Conservation (phyloP, 2,329 filamentous ascomycete species). For the Botrytis aclada region DNA sequence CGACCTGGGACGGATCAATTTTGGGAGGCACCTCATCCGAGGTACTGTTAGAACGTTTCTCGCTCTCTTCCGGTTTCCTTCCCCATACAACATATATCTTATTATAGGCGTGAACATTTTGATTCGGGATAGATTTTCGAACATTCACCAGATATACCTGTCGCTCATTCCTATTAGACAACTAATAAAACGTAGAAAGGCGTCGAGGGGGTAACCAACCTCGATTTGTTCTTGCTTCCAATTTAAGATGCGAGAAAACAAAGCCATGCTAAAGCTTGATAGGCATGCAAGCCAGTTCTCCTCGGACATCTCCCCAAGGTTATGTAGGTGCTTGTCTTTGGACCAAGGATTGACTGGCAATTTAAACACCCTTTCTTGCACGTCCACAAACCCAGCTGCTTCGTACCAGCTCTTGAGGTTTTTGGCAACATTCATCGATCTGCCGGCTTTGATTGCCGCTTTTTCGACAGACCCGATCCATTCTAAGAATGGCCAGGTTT, state of each 20-base stretch:
- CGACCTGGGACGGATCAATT: no score
- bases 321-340: slow-evolving; percentile 37
- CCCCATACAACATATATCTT: slow-evolving; percentile 35
- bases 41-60: neutral
- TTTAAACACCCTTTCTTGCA: slow-evolving; percentile 51
- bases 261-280: slow-evolving; percentile 31
- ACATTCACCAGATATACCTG: slow-evolving; percentile 34
- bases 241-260: slow-evolving; percentile 30
- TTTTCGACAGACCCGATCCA: slow-evolving; percentile 28
- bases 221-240: slow-evolving; percentile 37
- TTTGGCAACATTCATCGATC: slow-evolving; percentile 30
- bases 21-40: neutral
- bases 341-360: slow-evolving; percentile 56
- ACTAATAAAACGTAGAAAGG: no score
- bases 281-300: slow-evolving; percentile 33
- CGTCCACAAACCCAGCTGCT: slow-evolving; percentile 54
- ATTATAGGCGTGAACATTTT: slow-evolving; percentile 33
- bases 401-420: slow-evolving; percentile 33
- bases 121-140: slow-evolving; percentile 31
- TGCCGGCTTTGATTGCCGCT: slow-evolving; percentile 27
- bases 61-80: slow-evolving; percentile 26
- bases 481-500: slow-evolving; percentile 30
- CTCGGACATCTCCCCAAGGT: slow-evolving; percentile 31
- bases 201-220: slow-evolving; percentile 19
- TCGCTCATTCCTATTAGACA: neutral